A percentile compares a stretch with the other conserved stretches of the same genome.
These are phyloP conservation scores for Podila epicladia DNA, from an alignment of 192 early-diverging fungal genomes.

Conservation along the genomic window DNA sequence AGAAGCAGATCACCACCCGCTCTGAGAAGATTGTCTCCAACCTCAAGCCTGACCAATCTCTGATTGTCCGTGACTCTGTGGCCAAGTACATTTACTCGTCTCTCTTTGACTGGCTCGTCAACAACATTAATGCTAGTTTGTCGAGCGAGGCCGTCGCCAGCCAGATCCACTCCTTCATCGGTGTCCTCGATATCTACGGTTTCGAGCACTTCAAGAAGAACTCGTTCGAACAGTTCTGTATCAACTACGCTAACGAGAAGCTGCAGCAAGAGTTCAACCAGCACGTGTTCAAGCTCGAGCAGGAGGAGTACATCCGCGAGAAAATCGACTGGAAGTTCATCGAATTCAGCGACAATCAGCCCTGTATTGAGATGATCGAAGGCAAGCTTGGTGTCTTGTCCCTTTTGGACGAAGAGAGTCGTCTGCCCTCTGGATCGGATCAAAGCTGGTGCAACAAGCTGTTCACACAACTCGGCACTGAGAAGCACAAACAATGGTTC, in stretches of 20 bases:
- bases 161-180: constrained; percentile 79
- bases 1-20: constrained; percentile 91
- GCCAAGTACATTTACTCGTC: constrained; percentile 97
- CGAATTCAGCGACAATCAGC: constrained; percentile 98
- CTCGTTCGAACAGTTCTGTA: constrained; percentile 99
- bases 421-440: constrained; percentile 90
- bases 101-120: constrained; percentile 97
- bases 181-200: constrained; percentile 99
- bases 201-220: constrained; percentile 99
- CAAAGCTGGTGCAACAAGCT: constrained; percentile 87
- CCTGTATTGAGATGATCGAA: constrained; percentile 99
- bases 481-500: constrained; percentile 79
- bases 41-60: constrained; percentile 77
- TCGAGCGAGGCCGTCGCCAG: constrained; percentile 61
- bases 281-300: constrained; percentile 98
- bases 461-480: constrained; percentile 81
- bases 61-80: constrained; percentile 89
- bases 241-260: constrained; percentile 98
- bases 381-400: constrained; percentile 93
- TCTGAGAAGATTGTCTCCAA: constrained; percentile 92
- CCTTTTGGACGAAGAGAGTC: constrained; percentile 89
- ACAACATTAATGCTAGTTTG: constrained; percentile 88
- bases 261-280: constrained; percentile 99
- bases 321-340: constrained; percentile 98
- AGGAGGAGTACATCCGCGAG: constrained; percentile 98